A percentile compares a stretch with the other conserved stretches of the same genome.
These are phyloP conservation scores for Claviceps cyperi DNA, from an alignment of 2,329 filamentous ascomycete species.

Conservation along the genomic window DNA sequence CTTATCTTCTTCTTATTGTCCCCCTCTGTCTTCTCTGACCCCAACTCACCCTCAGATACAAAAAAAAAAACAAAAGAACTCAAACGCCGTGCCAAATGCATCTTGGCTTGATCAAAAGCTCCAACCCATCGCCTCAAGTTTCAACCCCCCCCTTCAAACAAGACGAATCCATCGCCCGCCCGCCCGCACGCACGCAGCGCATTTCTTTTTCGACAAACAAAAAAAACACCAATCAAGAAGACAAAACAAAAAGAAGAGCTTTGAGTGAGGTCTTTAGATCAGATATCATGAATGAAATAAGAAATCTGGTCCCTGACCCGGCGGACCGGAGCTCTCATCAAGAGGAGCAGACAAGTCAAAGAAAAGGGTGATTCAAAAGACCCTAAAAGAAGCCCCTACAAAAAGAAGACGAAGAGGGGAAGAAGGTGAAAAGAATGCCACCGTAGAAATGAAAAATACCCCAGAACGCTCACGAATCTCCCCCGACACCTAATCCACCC, in stretches of 20 bases:
- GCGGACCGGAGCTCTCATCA: too few species aligned
- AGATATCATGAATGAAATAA: background rate
- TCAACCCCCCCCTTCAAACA: too few species aligned
- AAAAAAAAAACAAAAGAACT: constrained; percentile 5
- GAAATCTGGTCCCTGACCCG: too few species aligned
- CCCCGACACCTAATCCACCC: constrained; percentile 34
- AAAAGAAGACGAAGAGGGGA: background rate
- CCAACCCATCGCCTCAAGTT: too few species aligned
- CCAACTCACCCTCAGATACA: background rate
- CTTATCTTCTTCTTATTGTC: too few species aligned
- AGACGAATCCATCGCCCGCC: too few species aligned
- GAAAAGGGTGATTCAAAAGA: background rate
- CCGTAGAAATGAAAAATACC: background rate
- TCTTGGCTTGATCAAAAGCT: constrained; percentile 15
- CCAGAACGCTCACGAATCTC: constrained; percentile 19
- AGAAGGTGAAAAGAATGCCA: background rate
- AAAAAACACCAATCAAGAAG: too few species aligned
- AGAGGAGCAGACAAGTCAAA: background rate
- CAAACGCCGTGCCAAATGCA: constrained; percentile 26
- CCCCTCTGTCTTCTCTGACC: too few species aligned
- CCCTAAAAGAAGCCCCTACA: too few species aligned
- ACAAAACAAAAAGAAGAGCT: background rate
- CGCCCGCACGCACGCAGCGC: too few species aligned
- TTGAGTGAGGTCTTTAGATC: background rate
- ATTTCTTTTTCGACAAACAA: too few species aligned